A percentile compares a stretch with the other conserved stretches of the same genome.
phyloP scores from a whole-genome alignment of 805 yeast species.

The Teunomyces panamensis region DNA sequence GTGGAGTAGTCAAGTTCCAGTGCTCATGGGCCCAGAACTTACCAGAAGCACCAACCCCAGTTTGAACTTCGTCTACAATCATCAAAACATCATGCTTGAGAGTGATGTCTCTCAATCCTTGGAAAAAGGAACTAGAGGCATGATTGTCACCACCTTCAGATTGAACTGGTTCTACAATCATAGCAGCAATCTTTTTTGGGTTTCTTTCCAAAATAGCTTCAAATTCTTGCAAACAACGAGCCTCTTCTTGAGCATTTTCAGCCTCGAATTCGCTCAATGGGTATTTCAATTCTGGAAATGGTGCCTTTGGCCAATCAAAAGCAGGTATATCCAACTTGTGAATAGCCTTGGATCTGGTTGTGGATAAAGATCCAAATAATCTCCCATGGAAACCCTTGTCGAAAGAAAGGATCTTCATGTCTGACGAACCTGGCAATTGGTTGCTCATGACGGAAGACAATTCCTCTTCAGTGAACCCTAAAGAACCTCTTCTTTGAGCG shows the following conservation, averaged over 20 bases:
- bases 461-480: conserved; percentile 46
- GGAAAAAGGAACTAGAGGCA: conserved; percentile 59
- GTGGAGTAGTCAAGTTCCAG: conserved; percentile 58
- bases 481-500: conserved; percentile 48
- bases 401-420: conserved; percentile 52
- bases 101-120: conserved; percentile 59
- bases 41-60: conserved; percentile 74
- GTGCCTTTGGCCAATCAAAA: conserved; percentile 56
- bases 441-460: conserved; percentile 49
- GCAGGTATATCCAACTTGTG: conserved; percentile 62
- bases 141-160: conserved; percentile 79
- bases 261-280: conserved; percentile 33
- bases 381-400: conserved; percentile 58
- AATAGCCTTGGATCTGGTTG: conserved; percentile 55
- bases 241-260: conserved; percentile 49
- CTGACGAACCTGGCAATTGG: conserved; percentile 51
- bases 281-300: conserved; percentile 41
- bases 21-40: conserved; percentile 74
- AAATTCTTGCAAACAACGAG: conserved; percentile 43
- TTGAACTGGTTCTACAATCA: conserved; percentile 60
- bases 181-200: conserved; percentile 49
- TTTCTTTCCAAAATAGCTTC: conserved; percentile 37
- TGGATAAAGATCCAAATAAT: conserved; percentile 53
- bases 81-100: conserved; percentile 53
- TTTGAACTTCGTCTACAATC: conserved; percentile 73